phyloP scores from a whole-genome alignment of 257 asterid species.

The Paraleonurus japonicus region DNA sequence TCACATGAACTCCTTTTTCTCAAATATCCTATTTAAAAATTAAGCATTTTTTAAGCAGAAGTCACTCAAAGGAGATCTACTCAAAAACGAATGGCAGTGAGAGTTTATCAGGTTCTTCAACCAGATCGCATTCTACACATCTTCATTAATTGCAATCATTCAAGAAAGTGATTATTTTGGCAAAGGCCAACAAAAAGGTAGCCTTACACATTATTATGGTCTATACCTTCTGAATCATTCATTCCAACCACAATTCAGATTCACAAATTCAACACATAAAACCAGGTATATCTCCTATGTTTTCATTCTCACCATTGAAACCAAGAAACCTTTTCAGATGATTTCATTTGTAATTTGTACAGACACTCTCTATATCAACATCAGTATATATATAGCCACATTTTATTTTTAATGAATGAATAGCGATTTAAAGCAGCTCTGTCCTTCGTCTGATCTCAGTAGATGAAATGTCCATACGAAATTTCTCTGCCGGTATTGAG shows the following conservation, averaged over 20 bases:
- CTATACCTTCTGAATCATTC: background rate
- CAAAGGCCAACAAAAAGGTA: background rate
- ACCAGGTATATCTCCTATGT: background rate
- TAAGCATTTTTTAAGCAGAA: no score
- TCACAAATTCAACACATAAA: constrained; percentile 10
- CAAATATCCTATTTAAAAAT: no score
- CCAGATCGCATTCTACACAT: background rate
- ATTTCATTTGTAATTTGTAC: constrained; percentile 10
- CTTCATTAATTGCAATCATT: background rate
- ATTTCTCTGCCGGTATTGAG: constrained; percentile 69
- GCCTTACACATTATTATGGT: background rate
- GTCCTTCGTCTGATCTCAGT: constrained; percentile 64
- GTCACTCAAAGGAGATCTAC: no score
- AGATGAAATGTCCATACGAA: constrained; percentile 84
- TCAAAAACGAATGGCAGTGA: no score
- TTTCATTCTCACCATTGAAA: background rate
- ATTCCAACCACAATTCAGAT: background rate
- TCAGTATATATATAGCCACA: background rate
- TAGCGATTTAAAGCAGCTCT: constrained; percentile 31
- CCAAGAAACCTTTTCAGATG: background rate
- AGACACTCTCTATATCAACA: background rate
- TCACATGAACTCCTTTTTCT: no score
- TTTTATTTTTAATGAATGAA: background rate
- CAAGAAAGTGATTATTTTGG: constrained; percentile 2
- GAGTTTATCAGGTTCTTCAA: no score